A percentile compares a stretch with the other conserved stretches of the same genome.
phyloP scores from a whole-genome alignment of 2,329 filamentous ascomycete genomes.

The Eutypa lata region DNA sequence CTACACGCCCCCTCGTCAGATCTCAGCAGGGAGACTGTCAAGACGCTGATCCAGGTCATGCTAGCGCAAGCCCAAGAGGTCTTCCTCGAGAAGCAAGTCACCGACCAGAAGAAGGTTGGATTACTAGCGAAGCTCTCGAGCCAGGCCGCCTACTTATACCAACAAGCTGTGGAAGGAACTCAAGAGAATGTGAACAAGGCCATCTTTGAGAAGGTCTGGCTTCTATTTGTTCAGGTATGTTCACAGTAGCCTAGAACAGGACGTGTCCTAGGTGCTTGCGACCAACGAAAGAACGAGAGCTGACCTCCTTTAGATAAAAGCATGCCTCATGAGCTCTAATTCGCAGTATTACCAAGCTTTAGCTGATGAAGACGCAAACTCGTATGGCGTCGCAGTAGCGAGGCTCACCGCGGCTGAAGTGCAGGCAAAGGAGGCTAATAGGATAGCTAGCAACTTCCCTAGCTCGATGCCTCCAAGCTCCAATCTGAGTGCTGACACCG shows the following conservation, averaged over 20 bases:
- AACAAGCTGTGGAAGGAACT: slow-evolving; percentile 82
- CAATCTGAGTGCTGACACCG: slow-evolving; percentile 80
- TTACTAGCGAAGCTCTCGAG: slow-evolving; percentile 89
- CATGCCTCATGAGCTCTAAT: slow-evolving; percentile 76
- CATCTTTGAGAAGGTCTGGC: slow-evolving; percentile 93
- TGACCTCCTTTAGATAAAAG: slow-evolving; percentile 59
- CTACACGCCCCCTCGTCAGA: slow-evolving; percentile 96
- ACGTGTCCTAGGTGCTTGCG: background rate
- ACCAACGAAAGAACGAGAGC: background rate
- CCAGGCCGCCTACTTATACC: slow-evolving; percentile 84
- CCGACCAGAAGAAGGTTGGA: slow-evolving; percentile 88
- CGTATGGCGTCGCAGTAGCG: slow-evolving; percentile 80
- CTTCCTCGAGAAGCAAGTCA: slow-evolving; percentile 92
- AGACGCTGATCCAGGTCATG: slow-evolving; percentile 88
- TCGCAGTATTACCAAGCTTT: slow-evolving; percentile 93
- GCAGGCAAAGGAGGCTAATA: slow-evolving; percentile 74
- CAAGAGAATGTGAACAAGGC: slow-evolving; percentile 90
- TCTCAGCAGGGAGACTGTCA: slow-evolving; percentile 90
- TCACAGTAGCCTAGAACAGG: background rate
- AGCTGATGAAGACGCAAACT: slow-evolving; percentile 83
- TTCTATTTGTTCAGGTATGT: slow-evolving; percentile 72
- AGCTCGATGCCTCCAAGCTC: slow-evolving; percentile 73
- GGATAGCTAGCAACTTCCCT: slow-evolving; percentile 76
- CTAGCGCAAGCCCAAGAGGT: slow-evolving; percentile 96
- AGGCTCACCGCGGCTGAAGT: slow-evolving; percentile 78